phyloP scores from a whole-genome alignment of 2,329 filamentous ascomycete genomes.

The Fusarium hainanense region DNA sequence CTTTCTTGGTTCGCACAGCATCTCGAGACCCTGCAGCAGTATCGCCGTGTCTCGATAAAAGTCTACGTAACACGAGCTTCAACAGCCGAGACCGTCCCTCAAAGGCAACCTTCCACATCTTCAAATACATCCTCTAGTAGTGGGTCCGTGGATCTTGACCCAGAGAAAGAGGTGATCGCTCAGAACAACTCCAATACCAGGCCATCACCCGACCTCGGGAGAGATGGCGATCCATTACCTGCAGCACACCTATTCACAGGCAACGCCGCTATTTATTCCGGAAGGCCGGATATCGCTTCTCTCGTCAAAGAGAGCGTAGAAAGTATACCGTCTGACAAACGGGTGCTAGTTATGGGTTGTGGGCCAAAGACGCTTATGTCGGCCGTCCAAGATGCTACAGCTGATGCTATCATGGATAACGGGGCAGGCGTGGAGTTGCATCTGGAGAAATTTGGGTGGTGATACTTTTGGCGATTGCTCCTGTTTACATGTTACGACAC shows the following conservation, averaged over 20 bases:
- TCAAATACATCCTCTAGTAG: conserved; percentile 25
- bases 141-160: conserved; percentile 4
- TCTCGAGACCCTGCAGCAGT: conserved; percentile 47
- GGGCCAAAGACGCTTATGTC: conserved; percentile 58
- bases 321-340: conserved; percentile 44
- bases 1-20: conserved; percentile 54
- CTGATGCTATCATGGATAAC: conserved; percentile 52
- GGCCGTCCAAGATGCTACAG: conserved; percentile 55
- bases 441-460: conserved; percentile 61
- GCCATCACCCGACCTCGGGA: conserved; percentile 22
- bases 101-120: conserved; percentile 10
- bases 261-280: conserved; percentile 45
- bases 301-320: conserved; percentile 51
- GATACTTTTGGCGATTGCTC: not conserved
- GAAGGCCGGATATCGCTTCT: conserved; percentile 52
- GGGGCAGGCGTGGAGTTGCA: conserved; percentile 61
- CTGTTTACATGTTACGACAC: not conserved
- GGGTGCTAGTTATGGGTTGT: conserved; percentile 59
- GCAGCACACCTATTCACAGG: not conserved
- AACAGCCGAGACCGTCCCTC: conserved; percentile 13
- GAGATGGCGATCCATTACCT: conserved; percentile 30
- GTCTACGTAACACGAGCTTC: conserved; percentile 52
- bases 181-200: not conserved
- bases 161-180: conserved; percentile 23
- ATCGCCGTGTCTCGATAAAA: conserved; percentile 47